Evolutionary conservation across 345 rosid species (phyloP), one percentile per base, ranked within the genome.

Genomic region (Populus deltoides): DNA sequence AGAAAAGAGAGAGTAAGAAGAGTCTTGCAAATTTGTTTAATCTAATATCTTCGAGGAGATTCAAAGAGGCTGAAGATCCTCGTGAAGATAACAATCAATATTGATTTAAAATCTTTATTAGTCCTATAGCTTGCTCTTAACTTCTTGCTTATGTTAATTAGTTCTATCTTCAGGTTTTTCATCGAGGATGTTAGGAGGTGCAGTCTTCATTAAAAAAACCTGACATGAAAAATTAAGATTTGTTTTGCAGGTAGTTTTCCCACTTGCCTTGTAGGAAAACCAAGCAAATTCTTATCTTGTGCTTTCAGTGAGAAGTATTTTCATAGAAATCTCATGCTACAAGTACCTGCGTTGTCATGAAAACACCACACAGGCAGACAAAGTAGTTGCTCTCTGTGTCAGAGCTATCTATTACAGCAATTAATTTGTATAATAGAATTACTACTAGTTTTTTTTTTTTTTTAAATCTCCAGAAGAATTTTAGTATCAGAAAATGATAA

Each of bases 21-120:
- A 92, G 97, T 79, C 92, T 90, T 65, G 86, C 88, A 78, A 90
- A 82, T 84, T 83, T 92, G 86, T 89, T 92, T 57, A 87, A 74
- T 85, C 82, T 83, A 39, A 69, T 88, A 25, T 81, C 87, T 22
- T 92, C 94, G 0, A 82, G 83, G 83, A 90, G 94, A 82, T 92
- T 82, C 76, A 81, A 78, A 59, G 73, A 78, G 68, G 36, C 73
- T 76, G 74, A 75, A 69, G 55, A 69, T 79, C 85, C 75, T 62
- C 76, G 13, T 12, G 39, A 71, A 36, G 74, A 75, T 36, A 47
- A 57, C 27, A 61, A 36, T 78, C 38, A 38, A 20, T 80, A 73
- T 78, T 80, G 73, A 75, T 31, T 3, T 1, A 2, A 4, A 38
- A 25, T 61, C 61, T 43, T 1, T 7, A 7, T n/a, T 17, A 25